Conservation (phyloP, 2,329 filamentous ascomycete genomes). For the Pseudocercospora ulei region DNA sequence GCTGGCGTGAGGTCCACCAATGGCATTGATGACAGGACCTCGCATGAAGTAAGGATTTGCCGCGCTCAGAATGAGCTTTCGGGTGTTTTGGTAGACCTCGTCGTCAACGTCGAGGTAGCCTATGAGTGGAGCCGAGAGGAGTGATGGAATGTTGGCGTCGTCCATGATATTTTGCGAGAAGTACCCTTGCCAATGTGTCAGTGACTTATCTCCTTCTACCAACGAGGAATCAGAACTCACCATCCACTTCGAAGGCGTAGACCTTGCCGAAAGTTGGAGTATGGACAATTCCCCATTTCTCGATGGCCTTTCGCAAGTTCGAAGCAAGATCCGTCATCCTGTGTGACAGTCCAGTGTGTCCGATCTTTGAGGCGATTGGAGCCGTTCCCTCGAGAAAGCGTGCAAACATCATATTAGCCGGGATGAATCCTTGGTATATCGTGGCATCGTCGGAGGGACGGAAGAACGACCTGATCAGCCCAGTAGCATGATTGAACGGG, state of each 20-base stretch:
- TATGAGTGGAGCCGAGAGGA: conserved; percentile 56
- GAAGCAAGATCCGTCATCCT: conserved; percentile 50
- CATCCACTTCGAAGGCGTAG: conserved; percentile 45
- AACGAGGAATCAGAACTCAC: conserved; percentile 24
- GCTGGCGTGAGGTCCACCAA: conserved; percentile 44
- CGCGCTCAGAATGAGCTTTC: conserved; percentile 38
- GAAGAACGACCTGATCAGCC: conserved; percentile 44
- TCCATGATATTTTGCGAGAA: conserved; percentile 53
- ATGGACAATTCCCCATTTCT: conserved; percentile 38
- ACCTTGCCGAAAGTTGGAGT: conserved; percentile 35
- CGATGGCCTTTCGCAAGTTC: conserved; percentile 39
- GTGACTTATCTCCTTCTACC: not conserved
- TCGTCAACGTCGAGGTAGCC: conserved; percentile 44
- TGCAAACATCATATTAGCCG: conserved; percentile 61
- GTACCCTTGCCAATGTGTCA: conserved; percentile 11
- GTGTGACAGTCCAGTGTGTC: conserved; percentile 42
- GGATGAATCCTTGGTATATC: conserved; percentile 44
- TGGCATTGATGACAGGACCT: conserved; percentile 42
- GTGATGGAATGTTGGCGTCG: conserved; percentile 60
- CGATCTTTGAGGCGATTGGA: conserved; percentile 47
- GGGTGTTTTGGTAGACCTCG: conserved; percentile 41
- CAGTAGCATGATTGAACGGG: conserved; percentile 42
- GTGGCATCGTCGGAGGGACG: conserved; percentile 45
- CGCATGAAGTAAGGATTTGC: conserved; percentile 45
- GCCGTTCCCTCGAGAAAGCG: conserved; percentile 49